These are phyloP conservation scores for Thielaviopsis punctulata DNA, from an alignment of 2,329 filamentous ascomycete genomes.

Conservation along the genomic window DNA sequence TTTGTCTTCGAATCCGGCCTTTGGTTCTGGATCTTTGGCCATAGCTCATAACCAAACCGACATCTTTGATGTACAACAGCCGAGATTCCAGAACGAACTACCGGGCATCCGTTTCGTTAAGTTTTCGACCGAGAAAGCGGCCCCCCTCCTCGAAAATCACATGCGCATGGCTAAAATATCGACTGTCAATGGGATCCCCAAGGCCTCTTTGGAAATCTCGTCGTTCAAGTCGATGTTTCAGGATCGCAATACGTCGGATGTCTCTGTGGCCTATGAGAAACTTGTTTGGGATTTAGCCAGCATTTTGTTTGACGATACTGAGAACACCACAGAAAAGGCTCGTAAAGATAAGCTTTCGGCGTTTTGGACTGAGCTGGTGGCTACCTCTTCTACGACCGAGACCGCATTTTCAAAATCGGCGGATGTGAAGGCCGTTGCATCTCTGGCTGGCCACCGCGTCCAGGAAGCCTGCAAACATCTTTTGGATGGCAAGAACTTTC, in stretches of 20 bases:
- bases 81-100: conserved; percentile 42
- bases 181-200: conserved; percentile 40
- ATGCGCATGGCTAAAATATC: conserved; percentile 37
- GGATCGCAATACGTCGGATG: conserved; percentile 24
- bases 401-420: conserved; percentile 41
- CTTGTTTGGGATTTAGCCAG: conserved; percentile 73
- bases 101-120: conserved; percentile 49
- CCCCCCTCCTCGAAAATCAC: conserved; percentile 37
- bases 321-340: conserved; percentile 14
- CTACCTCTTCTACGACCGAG: conserved; percentile 34
- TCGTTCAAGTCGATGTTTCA: conserved; percentile 25
- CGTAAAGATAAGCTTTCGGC: conserved; percentile 49
- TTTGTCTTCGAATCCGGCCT: conserved; percentile 25
- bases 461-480: conserved; percentile 70
- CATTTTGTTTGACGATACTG: conserved; percentile 64
- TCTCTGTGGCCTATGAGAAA: conserved; percentile 44
- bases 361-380: conserved; percentile 51
- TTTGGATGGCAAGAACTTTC: conserved; percentile 58
- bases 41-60: not conserved
- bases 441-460: conserved; percentile 62
- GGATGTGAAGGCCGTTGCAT: conserved; percentile 72
- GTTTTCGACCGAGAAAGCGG: conserved; percentile 40
- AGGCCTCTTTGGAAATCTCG: conserved; percentile 28
- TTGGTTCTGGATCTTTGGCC: not conserved
- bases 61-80: conserved; percentile 30